A percentile compares a stretch with the other conserved stretches of the same genome.
phyloP scores from a whole-genome alignment of 2,329 filamentous ascomycete species.

The Penicillium sp. region DNA sequence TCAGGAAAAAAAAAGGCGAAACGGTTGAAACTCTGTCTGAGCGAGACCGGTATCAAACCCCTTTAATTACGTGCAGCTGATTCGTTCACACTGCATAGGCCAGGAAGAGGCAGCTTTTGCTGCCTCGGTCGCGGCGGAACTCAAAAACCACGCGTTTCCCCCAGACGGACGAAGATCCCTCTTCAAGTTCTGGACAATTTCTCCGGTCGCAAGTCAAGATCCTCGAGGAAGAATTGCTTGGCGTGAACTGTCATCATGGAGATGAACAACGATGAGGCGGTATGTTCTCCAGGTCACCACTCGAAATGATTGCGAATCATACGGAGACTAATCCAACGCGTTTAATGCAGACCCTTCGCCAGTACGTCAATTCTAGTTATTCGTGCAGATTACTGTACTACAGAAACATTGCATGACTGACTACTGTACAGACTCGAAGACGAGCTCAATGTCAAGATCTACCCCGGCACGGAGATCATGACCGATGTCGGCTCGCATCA shows the following conservation, averaged over 20 bases:
- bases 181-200: not conserved
- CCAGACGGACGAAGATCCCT: not conserved
- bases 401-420: slow-evolving; percentile 28
- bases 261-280: slow-evolving; percentile 50
- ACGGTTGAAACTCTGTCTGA: not conserved
- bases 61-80: slow-evolving; percentile 1
- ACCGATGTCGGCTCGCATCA: slow-evolving; percentile 62
- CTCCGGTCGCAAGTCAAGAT: not conserved
- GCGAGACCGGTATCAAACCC: slow-evolving; percentile 6
- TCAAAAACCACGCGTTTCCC: not conserved
- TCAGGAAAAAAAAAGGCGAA: not conserved
- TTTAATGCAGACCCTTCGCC: slow-evolving; percentile 23
- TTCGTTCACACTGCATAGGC: not conserved
- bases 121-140: not conserved
- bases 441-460: slow-evolving; percentile 56
- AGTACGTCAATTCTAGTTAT: slow-evolving; percentile 18
- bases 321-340: not conserved
- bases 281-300: slow-evolving; percentile 20
- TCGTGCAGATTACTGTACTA: not conserved
- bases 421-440: slow-evolving; percentile 50
- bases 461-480: slow-evolving; percentile 63
- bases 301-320: not conserved
- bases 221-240: not conserved
- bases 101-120: not conserved
- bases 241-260: slow-evolving; percentile 43